Evolutionary conservation across 768 basidiomycete genomes (phyloP).

Genomic region (Phanerochaete carnosa): DNA sequence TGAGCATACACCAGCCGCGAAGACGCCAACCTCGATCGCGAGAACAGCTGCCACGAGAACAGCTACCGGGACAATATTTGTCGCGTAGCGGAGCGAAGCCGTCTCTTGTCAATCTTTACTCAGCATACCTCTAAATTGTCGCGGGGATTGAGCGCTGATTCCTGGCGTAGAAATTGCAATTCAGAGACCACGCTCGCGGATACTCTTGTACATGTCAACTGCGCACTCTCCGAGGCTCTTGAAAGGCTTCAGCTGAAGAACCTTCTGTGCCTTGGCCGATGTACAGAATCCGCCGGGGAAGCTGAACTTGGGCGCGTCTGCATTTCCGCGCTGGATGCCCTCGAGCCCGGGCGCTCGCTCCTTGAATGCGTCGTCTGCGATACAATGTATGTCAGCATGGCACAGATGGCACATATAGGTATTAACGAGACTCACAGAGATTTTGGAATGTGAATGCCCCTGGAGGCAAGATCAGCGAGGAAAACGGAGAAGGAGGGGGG

Average conservation of each 20-base stretch:
- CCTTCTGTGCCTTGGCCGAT: neutral
- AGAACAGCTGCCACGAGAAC: too few species aligned
- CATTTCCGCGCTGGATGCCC: neutral
- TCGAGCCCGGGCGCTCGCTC: too few species aligned
- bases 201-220: neutral
- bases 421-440: neutral
- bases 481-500: neutral
- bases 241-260: neutral
- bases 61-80: too few species aligned
- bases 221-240: neutral
- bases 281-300: neutral
- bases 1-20: too few species aligned
- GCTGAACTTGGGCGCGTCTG: neutral
- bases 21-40: too few species aligned
- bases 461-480: neutral
- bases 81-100: too few species aligned
- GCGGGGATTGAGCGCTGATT: too few species aligned
- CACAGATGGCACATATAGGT: too few species aligned
- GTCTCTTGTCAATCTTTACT: too few species aligned
- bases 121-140: too few species aligned
- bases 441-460: neutral
- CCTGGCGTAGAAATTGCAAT: too few species aligned
- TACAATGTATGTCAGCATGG: neutral
- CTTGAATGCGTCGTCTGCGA: neutral
- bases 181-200: neutral